Conservation (phyloP, 2,329 filamentous ascomycete species). For the Epichloe coenophiala region DNA sequence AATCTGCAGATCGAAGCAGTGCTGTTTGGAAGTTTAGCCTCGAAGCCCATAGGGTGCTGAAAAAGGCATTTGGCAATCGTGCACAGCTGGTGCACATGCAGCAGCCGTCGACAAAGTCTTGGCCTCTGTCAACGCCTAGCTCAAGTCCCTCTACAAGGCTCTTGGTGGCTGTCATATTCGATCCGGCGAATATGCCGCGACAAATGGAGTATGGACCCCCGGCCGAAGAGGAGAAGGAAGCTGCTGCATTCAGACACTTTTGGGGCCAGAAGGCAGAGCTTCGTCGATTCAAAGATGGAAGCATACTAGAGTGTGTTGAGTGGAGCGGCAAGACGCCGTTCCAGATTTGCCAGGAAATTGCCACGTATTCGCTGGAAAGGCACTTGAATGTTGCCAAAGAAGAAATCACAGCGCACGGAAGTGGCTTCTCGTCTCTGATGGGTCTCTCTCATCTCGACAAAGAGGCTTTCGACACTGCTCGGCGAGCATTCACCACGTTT, state of each 20-base stretch:
- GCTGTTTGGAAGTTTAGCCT: constrained; percentile 31
- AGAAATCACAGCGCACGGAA: constrained; percentile 37
- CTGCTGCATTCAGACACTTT: constrained; percentile 71
- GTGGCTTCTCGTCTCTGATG: constrained; percentile 36
- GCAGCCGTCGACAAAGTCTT: constrained; percentile 18
- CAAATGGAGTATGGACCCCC: constrained; percentile 78
- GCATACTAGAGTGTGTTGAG: constrained; percentile 80
- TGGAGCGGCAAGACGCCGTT: constrained; percentile 56
- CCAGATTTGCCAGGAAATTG: constrained; percentile 67
- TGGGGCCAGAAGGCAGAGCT: constrained; percentile 93
- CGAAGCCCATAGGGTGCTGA: constrained; percentile 51
- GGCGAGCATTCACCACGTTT: constrained; percentile 56
- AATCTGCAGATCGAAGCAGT: constrained; percentile 28
- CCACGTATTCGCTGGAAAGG: constrained; percentile 53
- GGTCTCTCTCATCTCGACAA: constrained; percentile 33
- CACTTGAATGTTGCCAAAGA: constrained; percentile 51
- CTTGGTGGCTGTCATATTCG: constrained; percentile 55
- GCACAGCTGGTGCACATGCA: constrained; percentile 53
- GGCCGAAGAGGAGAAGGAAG: constrained; percentile 73
- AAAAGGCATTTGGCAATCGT: constrained; percentile 62
- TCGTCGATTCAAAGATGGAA: constrained; percentile 87
- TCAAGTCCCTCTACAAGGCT: constrained; percentile 25
- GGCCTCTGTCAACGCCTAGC: constrained; percentile 15
- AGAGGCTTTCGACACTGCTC: constrained; percentile 52
- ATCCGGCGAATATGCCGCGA: constrained; percentile 58